Evolutionary conservation across 495 filamentous ascomycete genomes (phyloP).

Genomic region (Lasiosphaeria ovina): DNA sequence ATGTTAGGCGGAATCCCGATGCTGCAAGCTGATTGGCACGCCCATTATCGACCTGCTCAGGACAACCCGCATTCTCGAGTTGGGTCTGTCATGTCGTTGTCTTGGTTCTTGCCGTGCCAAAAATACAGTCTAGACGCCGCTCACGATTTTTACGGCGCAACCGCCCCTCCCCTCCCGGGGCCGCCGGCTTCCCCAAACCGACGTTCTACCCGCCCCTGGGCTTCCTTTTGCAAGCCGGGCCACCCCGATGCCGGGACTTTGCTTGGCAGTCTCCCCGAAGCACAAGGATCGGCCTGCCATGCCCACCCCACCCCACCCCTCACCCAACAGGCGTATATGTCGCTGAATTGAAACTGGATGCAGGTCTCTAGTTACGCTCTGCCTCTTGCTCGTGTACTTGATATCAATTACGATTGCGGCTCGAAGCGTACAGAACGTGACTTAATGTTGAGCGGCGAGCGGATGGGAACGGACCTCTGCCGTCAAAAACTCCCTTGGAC

Average conservation of each 20-base stretch:
- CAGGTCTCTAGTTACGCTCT: neutral
- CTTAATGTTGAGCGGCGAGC: no score
- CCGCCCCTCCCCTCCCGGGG: neutral
- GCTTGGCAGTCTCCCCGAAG: neutral
- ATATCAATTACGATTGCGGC: no score
- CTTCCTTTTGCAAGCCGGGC: neutral
- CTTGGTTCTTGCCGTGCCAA: neutral
- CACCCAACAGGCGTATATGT: neutral
- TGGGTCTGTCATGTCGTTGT: neutral
- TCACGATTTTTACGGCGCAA: neutral
- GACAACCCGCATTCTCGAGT: neutral
- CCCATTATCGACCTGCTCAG: neutral
- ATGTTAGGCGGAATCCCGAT: neutral
- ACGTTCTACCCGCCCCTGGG: neutral
- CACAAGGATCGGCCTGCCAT: neutral
- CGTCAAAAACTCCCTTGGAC: no score
- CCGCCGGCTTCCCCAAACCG: neutral
- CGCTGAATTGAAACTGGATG: neutral
- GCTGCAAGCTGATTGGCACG: slow-evolving; percentile 3
- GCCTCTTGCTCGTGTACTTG: neutral
- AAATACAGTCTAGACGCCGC: no score
- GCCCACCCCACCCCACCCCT: neutral
- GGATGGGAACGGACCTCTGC: no score
- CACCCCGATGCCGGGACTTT: neutral
- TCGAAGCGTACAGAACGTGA: no score